Evolutionary conservation across 1,284 basidiomycete species (phyloP).

Genomic region (Ganoderma leucocontextum): DNA sequence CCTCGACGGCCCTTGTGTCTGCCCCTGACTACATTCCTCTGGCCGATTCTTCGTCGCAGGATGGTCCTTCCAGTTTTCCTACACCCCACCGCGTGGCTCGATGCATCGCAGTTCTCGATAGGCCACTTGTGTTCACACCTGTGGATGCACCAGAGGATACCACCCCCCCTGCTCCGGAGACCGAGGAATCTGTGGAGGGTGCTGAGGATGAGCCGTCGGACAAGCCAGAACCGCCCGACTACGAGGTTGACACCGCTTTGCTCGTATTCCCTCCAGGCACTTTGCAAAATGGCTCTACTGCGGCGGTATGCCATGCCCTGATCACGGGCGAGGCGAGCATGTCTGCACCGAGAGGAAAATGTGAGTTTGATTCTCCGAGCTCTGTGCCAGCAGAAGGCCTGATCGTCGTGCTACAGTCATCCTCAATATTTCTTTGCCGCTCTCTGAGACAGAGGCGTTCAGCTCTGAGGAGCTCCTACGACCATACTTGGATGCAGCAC

Average conservation of each 20-base stretch:
- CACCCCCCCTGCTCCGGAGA: not conserved
- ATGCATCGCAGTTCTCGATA: conserved; percentile 74
- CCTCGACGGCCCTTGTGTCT: conserved; percentile 54
- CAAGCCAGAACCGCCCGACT: conserved; percentile 34
- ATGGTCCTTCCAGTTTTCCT: not conserved
- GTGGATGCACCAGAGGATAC: conserved; percentile 36
- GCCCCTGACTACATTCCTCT: conserved; percentile 44
- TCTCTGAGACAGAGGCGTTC: conserved; percentile 36
- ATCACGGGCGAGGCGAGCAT: conserved; percentile 87
- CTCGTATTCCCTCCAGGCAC: conserved; percentile 85
- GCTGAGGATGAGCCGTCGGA: conserved; percentile 34
- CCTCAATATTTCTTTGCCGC: conserved; percentile 65
- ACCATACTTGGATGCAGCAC: conserved; percentile 67
- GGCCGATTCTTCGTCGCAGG: conserved; percentile 27
- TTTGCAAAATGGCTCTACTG: conserved; percentile 53
- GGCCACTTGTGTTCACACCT: conserved; percentile 48
- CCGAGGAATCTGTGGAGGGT: conserved; percentile 31
- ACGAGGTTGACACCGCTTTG: conserved; percentile 71
- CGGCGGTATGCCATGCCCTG: conserved; percentile 70
- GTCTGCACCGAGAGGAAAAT: conserved; percentile 85
- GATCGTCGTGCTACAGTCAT: conserved; percentile 39
- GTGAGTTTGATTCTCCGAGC: conserved; percentile 52
- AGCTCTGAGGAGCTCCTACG: conserved; percentile 58
- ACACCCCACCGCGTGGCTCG: conserved; percentile 55
- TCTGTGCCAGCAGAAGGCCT: conserved; percentile 49